Base-by-base conservation (phyloP, 495 filamentous ascomycete genomes). In the Aspergillus sparsus region DNA sequence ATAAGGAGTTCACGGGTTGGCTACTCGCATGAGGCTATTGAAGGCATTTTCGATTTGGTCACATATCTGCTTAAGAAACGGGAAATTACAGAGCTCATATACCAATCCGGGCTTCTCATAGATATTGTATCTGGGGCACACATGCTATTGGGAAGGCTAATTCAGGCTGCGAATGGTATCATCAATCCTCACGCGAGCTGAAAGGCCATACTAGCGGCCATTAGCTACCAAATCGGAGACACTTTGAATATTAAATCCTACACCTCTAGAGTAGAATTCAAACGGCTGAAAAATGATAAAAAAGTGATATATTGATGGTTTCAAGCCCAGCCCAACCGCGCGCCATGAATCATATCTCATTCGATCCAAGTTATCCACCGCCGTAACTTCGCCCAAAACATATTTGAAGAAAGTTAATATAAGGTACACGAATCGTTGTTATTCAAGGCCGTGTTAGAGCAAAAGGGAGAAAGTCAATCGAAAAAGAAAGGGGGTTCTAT, bases 1-100 rank as follows among this genome's bases (percentile, higher is more conserved):
- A 71, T 64, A 68, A 67, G 74, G 74, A 71, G 70, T 74, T 76
- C 66, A 70, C 72, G 72, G 74, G 61, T 73, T 66, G 70, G 72
- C 70, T 76, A 68, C 67, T 76, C 72, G 66, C 68, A 66, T 66
- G 71, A 69, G 62, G 72, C 65, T 67, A 72, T 76, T 67, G 62
- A 74, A 70, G 52, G 64, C 65, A 62, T 68, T 64, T 70, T 68
- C 50, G 13, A 66, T 64, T 64, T 69, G 39, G 60, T 70, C 63
- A 53, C 60, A 57, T 58, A 49, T 63, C 64, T 52, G 33, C 50
- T 61, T 66, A 70, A 61, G 70, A 63, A 60, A 60, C 61, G 36
- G 57, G 56, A 46, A 53, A 55, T 49, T 47, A 42, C 56, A 39
- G 11, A 46, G 7, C 52, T 58, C 31, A 42, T 35, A 11, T 42